These are phyloP conservation scores for Crithidia expoeki DNA, from an alignment of 208 protist genomes.

Conservation along the genomic window DNA sequence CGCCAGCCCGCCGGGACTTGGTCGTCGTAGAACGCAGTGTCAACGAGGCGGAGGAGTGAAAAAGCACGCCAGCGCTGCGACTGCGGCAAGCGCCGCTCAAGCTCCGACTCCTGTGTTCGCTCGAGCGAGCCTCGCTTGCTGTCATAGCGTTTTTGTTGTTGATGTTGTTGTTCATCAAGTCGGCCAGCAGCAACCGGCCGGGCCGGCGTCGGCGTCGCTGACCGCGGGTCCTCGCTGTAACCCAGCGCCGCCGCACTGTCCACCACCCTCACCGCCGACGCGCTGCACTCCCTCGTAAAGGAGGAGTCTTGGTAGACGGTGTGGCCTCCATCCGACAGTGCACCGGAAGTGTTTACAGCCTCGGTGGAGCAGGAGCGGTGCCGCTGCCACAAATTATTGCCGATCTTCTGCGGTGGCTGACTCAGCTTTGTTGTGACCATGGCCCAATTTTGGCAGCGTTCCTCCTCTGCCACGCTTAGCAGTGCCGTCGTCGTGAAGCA, in stretches of 20 bases:
- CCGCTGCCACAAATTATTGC: not conserved
- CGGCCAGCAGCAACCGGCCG: not conserved
- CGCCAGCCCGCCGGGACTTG: slow-evolving; percentile 54
- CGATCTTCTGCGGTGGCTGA: not conserved
- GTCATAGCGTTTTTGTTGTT: not conserved
- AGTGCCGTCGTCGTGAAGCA: slow-evolving; percentile 48
- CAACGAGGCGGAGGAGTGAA: slow-evolving; percentile 32
- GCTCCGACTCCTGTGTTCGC: not conserved
- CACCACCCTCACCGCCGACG: slow-evolving; percentile 24
- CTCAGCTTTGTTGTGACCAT: slow-evolving; percentile 15
- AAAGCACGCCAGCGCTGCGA: slow-evolving; percentile 42
- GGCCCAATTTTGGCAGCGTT: slow-evolving; percentile 35
- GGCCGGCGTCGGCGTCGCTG: slow-evolving; percentile 19
- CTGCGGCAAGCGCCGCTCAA: slow-evolving; percentile 23
- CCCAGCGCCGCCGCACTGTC: slow-evolving; percentile 8
- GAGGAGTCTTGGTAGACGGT: slow-evolving; percentile 26
- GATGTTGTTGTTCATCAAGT: slow-evolving; percentile 21
- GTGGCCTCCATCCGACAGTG: slow-evolving; percentile 31
- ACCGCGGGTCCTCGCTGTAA: slow-evolving; percentile 22
- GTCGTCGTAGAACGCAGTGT: slow-evolving; percentile 35
- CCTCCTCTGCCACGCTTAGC: slow-evolving; percentile 35
- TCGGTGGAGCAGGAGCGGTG: slow-evolving; percentile 28
- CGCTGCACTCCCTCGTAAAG: slow-evolving; percentile 25
- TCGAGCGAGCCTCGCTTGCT: not conserved
- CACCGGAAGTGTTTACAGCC: slow-evolving; percentile 37